phyloP scores from a whole-genome alignment of 768 basidiomycete genomes.

The Auriculariales sp. region DNA sequence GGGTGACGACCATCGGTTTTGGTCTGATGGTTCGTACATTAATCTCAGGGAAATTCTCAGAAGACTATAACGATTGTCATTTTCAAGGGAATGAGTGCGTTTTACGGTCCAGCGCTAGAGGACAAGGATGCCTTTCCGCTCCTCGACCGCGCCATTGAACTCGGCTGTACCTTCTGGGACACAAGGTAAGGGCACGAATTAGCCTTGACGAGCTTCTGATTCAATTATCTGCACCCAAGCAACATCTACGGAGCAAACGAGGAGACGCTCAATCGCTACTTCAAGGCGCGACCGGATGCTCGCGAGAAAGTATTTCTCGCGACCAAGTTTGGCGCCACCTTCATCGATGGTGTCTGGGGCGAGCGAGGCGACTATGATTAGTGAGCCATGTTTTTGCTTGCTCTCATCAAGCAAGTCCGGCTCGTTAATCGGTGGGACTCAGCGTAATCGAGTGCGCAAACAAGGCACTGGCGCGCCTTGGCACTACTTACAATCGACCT shows the following conservation, averaged over 20 bases:
- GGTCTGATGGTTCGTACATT: too few relatives aligned
- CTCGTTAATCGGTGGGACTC: too few relatives aligned
- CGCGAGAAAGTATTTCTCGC: slow-evolving; percentile 10
- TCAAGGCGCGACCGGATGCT: slow-evolving; percentile 1
- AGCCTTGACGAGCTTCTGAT: too few relatives aligned
- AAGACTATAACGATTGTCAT: too few relatives aligned
- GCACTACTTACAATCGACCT: slow-evolving; percentile 10
- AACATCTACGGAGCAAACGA: too few relatives aligned
- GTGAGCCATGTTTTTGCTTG: too few relatives aligned
- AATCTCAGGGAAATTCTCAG: too few relatives aligned
- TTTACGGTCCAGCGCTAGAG: neutral
- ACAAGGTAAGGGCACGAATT: neutral
- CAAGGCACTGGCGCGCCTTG: slow-evolving; percentile 7
- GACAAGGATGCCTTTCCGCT: neutral
- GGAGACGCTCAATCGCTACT: too few relatives aligned
- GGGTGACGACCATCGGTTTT: too few relatives aligned
- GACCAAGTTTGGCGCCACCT: slow-evolving; percentile 9
- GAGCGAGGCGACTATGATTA: neutral
- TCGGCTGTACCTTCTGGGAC: neutral
- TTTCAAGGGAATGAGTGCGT: neutral
- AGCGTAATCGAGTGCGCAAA: neutral
- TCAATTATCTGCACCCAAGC: too few relatives aligned
- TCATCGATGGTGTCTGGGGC: neutral
- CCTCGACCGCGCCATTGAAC: neutral
- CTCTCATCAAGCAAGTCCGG: neutral